Percentiles rank a stretch among this genome's conserved stretches.
Evolutionary conservation across 345 rosid species (phyloP).

Genomic region (Firmiana major): DNA sequence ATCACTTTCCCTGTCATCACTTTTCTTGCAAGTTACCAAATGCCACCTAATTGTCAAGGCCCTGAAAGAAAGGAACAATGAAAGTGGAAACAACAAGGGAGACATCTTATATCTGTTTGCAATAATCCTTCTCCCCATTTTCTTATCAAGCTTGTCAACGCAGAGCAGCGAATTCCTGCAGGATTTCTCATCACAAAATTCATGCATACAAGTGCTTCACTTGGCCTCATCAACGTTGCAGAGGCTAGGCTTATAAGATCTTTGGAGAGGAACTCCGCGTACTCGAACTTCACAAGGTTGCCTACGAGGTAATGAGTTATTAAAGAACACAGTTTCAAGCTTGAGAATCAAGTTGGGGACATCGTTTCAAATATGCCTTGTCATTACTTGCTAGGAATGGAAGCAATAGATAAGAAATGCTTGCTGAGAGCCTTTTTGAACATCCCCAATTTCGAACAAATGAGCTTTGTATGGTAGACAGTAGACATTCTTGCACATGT

Average conservation of each 20-base stretch:
- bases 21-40: no score
- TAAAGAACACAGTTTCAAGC: slow-evolving; percentile 43
- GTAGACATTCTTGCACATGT: not conserved
- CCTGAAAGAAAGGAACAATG: no score
- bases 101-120: no score
- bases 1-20: no score
- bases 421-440: not conserved
- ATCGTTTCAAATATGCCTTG: slow-evolving; percentile 45
- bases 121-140: no score
- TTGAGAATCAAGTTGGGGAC: slow-evolving; percentile 38
- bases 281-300: slow-evolving; percentile 30
- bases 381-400: slow-evolving; percentile 27
- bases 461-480: not conserved
- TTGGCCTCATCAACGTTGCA: slow-evolving; percentile 57
- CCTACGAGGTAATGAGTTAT: slow-evolving; percentile 20
- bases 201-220: slow-evolving; percentile 74
- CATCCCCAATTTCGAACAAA: not conserved
- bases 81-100: no score
- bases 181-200: slow-evolving; percentile 47
- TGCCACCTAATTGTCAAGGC: no score
- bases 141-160: no score
- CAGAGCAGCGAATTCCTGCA: no score
- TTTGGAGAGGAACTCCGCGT: slow-evolving; percentile 50
- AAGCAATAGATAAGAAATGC: not conserved
- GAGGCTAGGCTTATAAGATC: slow-evolving; percentile 63